phyloP scores from a whole-genome alignment of 345 rosid genomes.

The Salix brachista region DNA sequence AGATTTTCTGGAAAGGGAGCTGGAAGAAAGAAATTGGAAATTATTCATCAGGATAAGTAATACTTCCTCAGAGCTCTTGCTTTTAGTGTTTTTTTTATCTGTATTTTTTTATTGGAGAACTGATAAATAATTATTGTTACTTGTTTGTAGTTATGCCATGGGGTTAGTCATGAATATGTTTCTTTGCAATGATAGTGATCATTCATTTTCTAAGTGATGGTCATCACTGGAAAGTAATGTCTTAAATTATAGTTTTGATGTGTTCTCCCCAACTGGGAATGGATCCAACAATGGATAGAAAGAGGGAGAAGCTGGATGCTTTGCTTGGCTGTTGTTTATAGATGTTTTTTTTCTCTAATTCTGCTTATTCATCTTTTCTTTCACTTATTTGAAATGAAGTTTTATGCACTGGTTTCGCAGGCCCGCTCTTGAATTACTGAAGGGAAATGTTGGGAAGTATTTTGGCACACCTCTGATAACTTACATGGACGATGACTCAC shows the following conservation, averaged over 20 bases:
- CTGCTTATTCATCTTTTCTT: neutral
- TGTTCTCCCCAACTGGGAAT: neutral
- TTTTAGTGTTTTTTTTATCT: neutral
- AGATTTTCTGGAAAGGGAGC: slow-evolving; percentile 51
- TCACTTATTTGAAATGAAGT: slow-evolving; percentile 2
- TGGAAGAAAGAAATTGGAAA: slow-evolving; percentile 63
- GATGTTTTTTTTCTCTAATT: neutral
- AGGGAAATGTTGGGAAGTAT: slow-evolving; percentile 39
- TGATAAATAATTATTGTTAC: neutral
- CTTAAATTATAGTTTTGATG: neutral
- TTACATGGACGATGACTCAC: slow-evolving; percentile 45
- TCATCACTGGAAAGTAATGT: neutral
- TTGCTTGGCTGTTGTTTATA: neutral
- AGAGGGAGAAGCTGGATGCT: neutral
- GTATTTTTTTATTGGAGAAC: neutral
- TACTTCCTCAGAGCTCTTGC: slow-evolving; percentile 15
- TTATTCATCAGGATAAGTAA: slow-evolving; percentile 62
- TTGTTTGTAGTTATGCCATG: neutral
- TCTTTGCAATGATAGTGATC: neutral
- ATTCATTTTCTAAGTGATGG: neutral
- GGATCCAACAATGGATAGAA: neutral
- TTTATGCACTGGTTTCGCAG: slow-evolving; percentile 28
- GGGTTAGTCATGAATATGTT: neutral
- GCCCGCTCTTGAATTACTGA: slow-evolving; percentile 33
- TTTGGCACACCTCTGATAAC: slow-evolving; percentile 77